A percentile compares a stretch with the other conserved stretches of the same genome.
Conservation (phyloP, 2,329 filamentous ascomycete species). For the Epichloe uncinata region DNA sequence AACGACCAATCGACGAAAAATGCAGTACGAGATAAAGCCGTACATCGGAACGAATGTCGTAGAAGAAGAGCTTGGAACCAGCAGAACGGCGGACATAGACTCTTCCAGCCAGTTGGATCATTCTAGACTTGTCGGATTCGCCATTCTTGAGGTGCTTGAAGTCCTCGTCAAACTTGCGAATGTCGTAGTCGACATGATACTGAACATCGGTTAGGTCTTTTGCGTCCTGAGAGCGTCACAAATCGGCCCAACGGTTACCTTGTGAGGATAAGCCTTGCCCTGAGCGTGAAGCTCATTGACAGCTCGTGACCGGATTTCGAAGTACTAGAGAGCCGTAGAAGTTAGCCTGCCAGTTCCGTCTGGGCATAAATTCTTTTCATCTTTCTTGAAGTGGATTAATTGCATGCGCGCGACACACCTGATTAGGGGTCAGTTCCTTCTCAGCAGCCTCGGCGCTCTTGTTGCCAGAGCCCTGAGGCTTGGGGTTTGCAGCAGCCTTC, state of each 20-base stretch:
- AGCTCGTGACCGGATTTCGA: slow-evolving; percentile 80
- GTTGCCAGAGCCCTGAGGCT: slow-evolving; percentile 40
- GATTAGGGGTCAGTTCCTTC: slow-evolving; percentile 43
- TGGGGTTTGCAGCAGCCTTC: slow-evolving; percentile 62
- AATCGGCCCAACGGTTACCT: slow-evolving; percentile 21
- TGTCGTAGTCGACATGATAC: slow-evolving; percentile 75
- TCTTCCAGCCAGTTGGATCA: slow-evolving; percentile 66
- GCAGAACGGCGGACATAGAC: slow-evolving; percentile 80
- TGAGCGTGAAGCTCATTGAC: slow-evolving; percentile 38
- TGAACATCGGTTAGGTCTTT: slow-evolving; percentile 6
- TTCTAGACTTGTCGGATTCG: slow-evolving; percentile 62
- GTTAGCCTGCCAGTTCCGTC: not conserved
- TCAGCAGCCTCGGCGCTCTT: slow-evolving; percentile 48
- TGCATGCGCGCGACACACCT: slow-evolving; percentile 17
- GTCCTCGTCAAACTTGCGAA: slow-evolving; percentile 65
- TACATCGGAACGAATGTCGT: slow-evolving; percentile 44
- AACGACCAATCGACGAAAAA: not conserved
- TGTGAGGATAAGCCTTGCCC: slow-evolving; percentile 64
- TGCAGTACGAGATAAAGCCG: not conserved
- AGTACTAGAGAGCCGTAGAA: slow-evolving; percentile 41
- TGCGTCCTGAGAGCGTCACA: not conserved
- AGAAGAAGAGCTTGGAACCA: slow-evolving; percentile 81
- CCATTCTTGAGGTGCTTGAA: slow-evolving; percentile 78
- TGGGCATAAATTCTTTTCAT: not conserved
- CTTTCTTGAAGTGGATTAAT: not conserved